Evolutionary conservation across 2,329 filamentous ascomycete species (phyloP).

Genomic region (Xylariomycetidae sp.): DNA sequence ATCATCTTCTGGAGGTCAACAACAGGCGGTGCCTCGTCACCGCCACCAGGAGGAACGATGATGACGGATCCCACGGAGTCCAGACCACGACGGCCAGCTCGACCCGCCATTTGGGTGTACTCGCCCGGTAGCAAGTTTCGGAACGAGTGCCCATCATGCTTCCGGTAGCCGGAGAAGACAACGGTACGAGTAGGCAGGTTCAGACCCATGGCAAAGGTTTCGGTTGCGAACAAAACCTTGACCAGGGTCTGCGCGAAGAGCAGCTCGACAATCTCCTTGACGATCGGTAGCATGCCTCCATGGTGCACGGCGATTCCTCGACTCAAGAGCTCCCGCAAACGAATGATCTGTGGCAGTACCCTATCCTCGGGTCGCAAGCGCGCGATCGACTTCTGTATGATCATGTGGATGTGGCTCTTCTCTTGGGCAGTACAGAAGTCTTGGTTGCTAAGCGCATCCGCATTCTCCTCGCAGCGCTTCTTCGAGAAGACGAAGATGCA

Average conservation of each 20-base stretch:
- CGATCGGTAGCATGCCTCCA: constrained; percentile 87
- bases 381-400: constrained; percentile 89
- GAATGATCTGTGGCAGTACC: constrained; percentile 82
- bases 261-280: constrained; percentile 97
- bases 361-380: constrained; percentile 87
- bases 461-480: constrained; percentile 94
- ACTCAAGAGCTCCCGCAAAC: constrained; percentile 76
- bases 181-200: constrained; percentile 95
- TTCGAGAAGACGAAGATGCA: constrained; percentile 99
- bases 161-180: constrained; percentile 94
- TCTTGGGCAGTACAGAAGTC: constrained; percentile 91
- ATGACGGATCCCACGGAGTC: constrained; percentile 93
- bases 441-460: constrained; percentile 87
- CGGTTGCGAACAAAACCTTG: constrained; percentile 94
- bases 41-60: constrained; percentile 73
- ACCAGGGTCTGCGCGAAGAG: constrained; percentile 91
- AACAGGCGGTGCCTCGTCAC: constrained; percentile 83
- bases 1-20: constrained; percentile 87
- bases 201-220: constrained; percentile 97
- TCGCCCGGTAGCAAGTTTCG: constrained; percentile 88
- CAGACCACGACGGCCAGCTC: constrained; percentile 86
- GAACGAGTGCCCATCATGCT: constrained; percentile 90
- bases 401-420: constrained; percentile 97
- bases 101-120: constrained; percentile 97
- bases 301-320: constrained; percentile 95